Percentiles rank a stretch among this genome's conserved stretches.
These are phyloP conservation scores for Streptanthus diversifolius DNA, from an alignment of 345 rosid genomes.

Conservation along the genomic window DNA sequence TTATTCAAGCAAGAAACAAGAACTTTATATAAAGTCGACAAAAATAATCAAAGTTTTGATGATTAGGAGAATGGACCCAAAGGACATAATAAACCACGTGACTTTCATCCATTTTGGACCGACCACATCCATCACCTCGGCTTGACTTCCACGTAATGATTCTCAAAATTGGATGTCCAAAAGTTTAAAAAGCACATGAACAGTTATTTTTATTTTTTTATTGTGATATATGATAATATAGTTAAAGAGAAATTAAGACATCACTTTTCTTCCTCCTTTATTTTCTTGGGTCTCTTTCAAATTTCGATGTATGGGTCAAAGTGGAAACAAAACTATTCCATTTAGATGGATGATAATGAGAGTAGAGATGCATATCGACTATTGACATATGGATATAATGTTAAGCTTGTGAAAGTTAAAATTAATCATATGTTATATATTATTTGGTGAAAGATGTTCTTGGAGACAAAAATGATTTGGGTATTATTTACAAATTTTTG, in stretches of 20 bases:
- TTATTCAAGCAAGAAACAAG: conserved; percentile 6
- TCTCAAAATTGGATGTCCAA: conserved; percentile 14
- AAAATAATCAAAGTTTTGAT: conserved; percentile 29
- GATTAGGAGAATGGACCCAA: conserved; percentile 32
- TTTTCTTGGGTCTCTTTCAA: conserved; percentile 16
- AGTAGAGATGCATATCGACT: conserved; percentile 14
- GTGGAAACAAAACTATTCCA: conserved; percentile 17
- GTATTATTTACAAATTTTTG: too few species aligned
- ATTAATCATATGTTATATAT: not conserved
- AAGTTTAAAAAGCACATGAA: conserved; percentile 10
- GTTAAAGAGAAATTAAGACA: conserved; percentile 4
- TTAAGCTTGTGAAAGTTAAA: not conserved
- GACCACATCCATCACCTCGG: conserved; percentile 26
- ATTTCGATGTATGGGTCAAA: conserved; percentile 19
- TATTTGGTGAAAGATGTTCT: not conserved
- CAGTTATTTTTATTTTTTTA: not conserved
- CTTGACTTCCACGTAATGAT: conserved; percentile 30
- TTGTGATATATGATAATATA: not conserved
- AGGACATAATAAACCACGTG: conserved; percentile 31
- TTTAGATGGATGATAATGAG: conserved; percentile 11
- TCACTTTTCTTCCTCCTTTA: not conserved
- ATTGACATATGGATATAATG: conserved; percentile 1
- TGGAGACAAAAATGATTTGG: not conserved
- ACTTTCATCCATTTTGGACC: conserved; percentile 28
- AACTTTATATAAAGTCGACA: conserved; percentile 24